Base-by-base conservation (phyloP, 768 basidiomycete species). In the Leccinum truebloodii region DNA sequence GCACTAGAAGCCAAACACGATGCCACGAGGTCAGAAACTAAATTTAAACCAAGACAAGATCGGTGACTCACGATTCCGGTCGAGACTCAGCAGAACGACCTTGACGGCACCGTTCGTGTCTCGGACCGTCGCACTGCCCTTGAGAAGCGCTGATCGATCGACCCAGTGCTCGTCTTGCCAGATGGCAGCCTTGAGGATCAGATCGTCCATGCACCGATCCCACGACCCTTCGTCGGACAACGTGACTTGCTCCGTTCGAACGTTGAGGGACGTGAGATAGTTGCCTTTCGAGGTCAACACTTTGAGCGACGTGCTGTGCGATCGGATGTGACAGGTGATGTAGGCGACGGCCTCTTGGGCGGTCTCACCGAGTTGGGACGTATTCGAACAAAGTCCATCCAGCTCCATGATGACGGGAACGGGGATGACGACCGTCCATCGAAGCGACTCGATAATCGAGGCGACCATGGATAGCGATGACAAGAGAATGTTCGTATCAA, bases 351-450 rank as follows among this genome's bases (percentile, higher is more conserved):
- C 92, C 12, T 80, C 78, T 39, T 80, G 78, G 0, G 97, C 95
- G 0, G 91, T 86, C 51, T 85, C 81, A 44, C 89, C 92, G 24
- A 98, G 87, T 49, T 83, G 80, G 0, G 83, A 73, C 0, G 83
- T 75, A 64, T 90, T 88, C 59, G 78, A 74, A 1, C 83, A 80
- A 8, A 98, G 85, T n/a, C 95, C 94, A 65, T 99, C 96, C 8
- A 99, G 87, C 67, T 99, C 97, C 82, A 95, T 98, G 70, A 98
- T 84, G 62, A 97, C 96, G 0, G 95, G 95, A 3, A 98, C 83
- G 4, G 97, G 97, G 0, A 99, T 79, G 59, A 99, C 80, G 51
- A 96, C 81, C 0, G 93, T 97, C 94, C 95, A 98, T 28, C 78
- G 79, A 18, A 86, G 75, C 61, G 86, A 87, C 72, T 96, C 92